phyloP scores from a whole-genome alignment of 352 stramenopile species.

The Phytophthora podocarpi region DNA sequence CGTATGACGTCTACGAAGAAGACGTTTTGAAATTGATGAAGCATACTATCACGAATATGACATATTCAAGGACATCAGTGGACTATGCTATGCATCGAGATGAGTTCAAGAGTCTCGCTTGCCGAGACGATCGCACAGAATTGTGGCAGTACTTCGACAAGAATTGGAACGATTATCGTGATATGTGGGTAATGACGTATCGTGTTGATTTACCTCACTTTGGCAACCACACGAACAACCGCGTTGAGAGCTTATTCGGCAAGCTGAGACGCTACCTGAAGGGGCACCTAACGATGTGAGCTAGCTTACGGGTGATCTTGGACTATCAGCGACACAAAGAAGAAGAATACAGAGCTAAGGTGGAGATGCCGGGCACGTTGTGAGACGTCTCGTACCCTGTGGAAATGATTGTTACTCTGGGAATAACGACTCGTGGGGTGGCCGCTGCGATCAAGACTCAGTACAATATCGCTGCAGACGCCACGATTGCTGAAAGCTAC shows the following conservation, averaged over 20 bases:
- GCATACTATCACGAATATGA: constrained; percentile 14
- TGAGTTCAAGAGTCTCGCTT: too few species aligned
- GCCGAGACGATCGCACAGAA: not conserved
- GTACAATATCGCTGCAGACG: not conserved
- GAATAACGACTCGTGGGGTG: not conserved
- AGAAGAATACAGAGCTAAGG: not conserved
- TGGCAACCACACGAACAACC: constrained; percentile 13
- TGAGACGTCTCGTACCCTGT: not conserved
- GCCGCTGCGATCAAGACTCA: constrained; percentile 1
- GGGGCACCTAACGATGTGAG: not conserved
- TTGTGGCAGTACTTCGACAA: constrained; percentile 4
- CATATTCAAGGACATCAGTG: not conserved
- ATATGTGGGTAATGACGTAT: constrained; percentile 18
- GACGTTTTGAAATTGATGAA: constrained; percentile 3
- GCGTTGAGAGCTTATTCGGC: constrained; percentile 12
- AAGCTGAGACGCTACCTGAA: constrained; percentile 15
- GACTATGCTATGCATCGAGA: not conserved
- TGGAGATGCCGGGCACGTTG: not conserved
- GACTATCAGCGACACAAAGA: not conserved
- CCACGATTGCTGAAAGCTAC: not conserved
- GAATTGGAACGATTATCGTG: constrained; percentile 8
- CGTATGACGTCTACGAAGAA: not conserved
- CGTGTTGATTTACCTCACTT: constrained; percentile 11
- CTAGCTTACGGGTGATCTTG: not conserved
- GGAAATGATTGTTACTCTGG: not conserved